Conservation (phyloP, 2,329 filamentous ascomycete genomes). For the Colletotrichum aenigma region DNA sequence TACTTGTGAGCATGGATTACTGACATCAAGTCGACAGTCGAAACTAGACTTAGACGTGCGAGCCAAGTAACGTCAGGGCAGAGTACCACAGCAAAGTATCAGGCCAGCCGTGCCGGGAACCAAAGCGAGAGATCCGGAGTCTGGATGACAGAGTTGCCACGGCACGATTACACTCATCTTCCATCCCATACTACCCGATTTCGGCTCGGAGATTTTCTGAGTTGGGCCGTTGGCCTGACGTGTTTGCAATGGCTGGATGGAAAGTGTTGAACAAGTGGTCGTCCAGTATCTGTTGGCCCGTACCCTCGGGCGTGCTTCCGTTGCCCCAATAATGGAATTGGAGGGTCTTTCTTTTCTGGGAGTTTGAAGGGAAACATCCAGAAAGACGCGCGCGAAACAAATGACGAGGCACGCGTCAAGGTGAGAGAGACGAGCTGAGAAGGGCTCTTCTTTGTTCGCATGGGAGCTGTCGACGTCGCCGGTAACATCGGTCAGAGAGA, state of each 20-base stretch:
- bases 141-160: not conserved
- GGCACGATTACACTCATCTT: not conserved
- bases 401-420: not conserved
- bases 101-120: not conserved
- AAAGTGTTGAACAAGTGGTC: constrained; percentile 3
- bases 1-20: not conserved
- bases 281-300: not conserved
- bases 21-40: not conserved
- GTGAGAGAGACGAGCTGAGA: not conserved
- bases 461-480: not conserved
- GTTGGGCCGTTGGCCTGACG: not conserved
- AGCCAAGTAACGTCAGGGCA: not conserved
- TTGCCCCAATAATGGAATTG: not conserved
- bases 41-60: not conserved
- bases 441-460: constrained; percentile 1
- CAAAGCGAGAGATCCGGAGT: not conserved
- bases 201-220: not conserved
- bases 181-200: not conserved
- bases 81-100: not conserved
- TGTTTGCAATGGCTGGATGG: not conserved
- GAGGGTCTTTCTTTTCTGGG: not conserved
- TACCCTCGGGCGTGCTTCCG: not conserved
- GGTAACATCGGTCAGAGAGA: not conserved
- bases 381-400: not conserved
- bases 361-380: not conserved